phyloP scores from a whole-genome alignment of 345 rosid genomes.

The Erodium maritimum region DNA sequence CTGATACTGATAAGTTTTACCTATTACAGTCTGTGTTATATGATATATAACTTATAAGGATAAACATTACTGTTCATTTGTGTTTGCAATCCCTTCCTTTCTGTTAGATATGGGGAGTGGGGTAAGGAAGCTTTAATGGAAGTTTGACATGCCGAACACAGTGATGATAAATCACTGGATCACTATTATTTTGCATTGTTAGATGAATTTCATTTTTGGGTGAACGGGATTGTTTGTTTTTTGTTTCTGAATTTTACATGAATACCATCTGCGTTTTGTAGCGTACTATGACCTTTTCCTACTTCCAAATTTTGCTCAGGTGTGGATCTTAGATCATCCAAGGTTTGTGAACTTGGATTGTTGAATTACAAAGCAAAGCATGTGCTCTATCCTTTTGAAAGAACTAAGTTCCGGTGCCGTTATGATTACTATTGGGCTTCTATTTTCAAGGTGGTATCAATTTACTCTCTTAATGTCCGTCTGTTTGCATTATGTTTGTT shows the following conservation, averaged over 20 bases:
- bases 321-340: constrained; percentile 86
- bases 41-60: not conserved
- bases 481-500: not conserved
- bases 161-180: too few species aligned
- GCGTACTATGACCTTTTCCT: not conserved
- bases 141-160: too few species aligned
- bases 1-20: not conserved
- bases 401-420: constrained; percentile 74
- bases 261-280: too few species aligned
- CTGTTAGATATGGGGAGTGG: not conserved
- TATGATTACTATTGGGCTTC: constrained; percentile 96
- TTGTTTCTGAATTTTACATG: too few species aligned
- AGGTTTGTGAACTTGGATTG: constrained; percentile 70
- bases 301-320: constrained; percentile 24
- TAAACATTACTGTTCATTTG: not conserved
- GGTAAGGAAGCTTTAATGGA: not conserved
- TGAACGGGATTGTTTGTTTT: not conserved
- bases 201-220: not conserved
- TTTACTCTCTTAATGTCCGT: not conserved
- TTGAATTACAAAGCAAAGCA: constrained; percentile 60
- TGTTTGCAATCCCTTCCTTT: not conserved
- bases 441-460: constrained; percentile 55
- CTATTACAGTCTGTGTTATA: too few species aligned
- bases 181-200: not conserved
- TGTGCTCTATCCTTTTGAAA: constrained; percentile 51